Base-by-base conservation (phyloP, 768 basidiomycete species). In the Leccinellum rugosiceps region DNA sequence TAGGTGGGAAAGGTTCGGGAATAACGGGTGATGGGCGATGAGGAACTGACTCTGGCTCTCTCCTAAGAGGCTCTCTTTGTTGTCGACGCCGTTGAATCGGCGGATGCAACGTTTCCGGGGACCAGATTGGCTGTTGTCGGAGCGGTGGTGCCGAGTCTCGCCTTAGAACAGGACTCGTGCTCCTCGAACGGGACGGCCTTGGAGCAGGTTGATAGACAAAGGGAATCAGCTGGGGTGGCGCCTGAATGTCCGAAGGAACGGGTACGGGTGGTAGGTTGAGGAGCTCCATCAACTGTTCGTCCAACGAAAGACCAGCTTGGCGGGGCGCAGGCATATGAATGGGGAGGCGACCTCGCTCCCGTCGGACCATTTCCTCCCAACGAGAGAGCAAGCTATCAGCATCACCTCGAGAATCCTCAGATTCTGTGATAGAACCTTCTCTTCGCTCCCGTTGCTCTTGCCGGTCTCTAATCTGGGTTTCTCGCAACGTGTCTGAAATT, bases 231-330 rank as follows among this genome's bases (percentile, higher is more conserved):
- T 75, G 70, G 0, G 87, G 86, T 13, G 86, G 80, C 2, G 69
- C 72, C 48, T 79, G 74, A 15, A 80, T 74, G 14, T 73, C 71
- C 7, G 73, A 71, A 15, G 74, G 74, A 6, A 76, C 70, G 1
- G 75, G 69, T 21, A 73, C 71, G 15, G 77, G 73, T 9, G 74
- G 76, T 11, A 82, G 66, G n/a, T 80, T 78, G 26, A 90, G 63
- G 32, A 89, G 77, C 8, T 85, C 83, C 56, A 84, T 80, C 5
- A 90, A 68, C 53, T 83, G 80, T 50, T 86, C 79, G 9, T 82
- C 81, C 35, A 89, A 72, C 0, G 86, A 81, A 4, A 75, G 80
- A 8, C 80, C 81, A 28, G 76, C 58, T n/a, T 65, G 71, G 10
- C 68, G 62, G 6, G 77, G 78, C 5, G 77, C 68, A 6, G 83